Base-by-base conservation (phyloP, 164 flowering plant genomes). In the Magnolia changhungtana region DNA sequence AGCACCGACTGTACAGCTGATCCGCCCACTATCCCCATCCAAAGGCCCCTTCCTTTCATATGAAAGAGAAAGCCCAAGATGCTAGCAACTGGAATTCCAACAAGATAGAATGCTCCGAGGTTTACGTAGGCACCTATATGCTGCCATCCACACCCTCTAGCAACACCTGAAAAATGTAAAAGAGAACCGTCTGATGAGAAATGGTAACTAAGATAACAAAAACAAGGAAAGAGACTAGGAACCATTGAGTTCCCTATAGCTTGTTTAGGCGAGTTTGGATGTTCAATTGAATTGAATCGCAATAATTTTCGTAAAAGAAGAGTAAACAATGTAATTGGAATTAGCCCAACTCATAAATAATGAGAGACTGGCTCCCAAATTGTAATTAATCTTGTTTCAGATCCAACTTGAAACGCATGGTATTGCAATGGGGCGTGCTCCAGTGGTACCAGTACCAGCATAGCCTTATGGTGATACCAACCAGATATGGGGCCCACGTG, bases 131-230 rank as follows among this genome's bases (percentile, higher is more conserved):
- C 95, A 23, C 95, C 95, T 37, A 91, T 73, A 70, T 88, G 87
- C 84, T 94, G 97, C 97, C 93, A 91, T 16, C 98, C 97, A 72
- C 91, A 87, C 66, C 98, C 96, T 80, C 96, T 84, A 1, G 96
- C 92, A 76, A 91, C 81, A 52, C 96, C 96, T 91, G 77, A 19
- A 65, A 63, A 18, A 21, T 52, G 29, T 3, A 63, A 71, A 37
- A 79, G 51, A 49, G 50, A 61, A 23, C 18, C 0, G 27, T 20
- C 7, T 23, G 13, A 65, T 65, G 37, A 65, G 68, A 65, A 23
- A 24, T 37, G 4, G 6, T 37, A 37, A 37, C 45, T 37, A 37
- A 65, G 18, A 65, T 65, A 13, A 55, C 13, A 55, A 55, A 10
- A 2, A 10, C 61, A 55, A 55, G 61, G 18, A 55, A 55, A 55